phyloP scores from a whole-genome alignment of 148 eudicot genomes.

The Rhododendron simsii region DNA sequence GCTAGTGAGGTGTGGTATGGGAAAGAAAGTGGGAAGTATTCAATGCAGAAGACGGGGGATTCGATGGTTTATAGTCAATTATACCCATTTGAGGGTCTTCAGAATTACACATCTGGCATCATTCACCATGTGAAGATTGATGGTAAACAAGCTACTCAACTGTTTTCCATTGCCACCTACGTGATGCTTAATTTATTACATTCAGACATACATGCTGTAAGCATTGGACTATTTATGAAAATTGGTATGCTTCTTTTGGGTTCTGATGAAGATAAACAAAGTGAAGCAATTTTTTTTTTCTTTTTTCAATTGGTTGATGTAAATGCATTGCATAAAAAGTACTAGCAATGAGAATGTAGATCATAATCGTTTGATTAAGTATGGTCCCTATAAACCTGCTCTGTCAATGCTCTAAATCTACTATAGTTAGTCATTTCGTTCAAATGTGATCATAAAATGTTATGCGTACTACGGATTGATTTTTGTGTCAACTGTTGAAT shows the following conservation, averaged over 20 bases:
- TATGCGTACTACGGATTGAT: not conserved
- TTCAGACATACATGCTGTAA: not conserved
- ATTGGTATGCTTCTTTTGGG: not conserved
- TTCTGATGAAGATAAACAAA: not conserved
- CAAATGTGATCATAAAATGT: not conserved
- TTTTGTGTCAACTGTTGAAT: not conserved
- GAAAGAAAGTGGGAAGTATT: slow-evolving; percentile 56
- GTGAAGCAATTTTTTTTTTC: not conserved
- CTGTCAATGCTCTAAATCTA: not conserved
- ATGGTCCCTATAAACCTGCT: not conserved
- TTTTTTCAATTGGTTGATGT: not conserved
- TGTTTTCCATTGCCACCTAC: not conserved
- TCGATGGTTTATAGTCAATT: slow-evolving; percentile 71
- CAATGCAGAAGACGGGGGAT: slow-evolving; percentile 45
- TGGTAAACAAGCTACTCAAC: slow-evolving; percentile 35
- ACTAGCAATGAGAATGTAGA: not conserved
- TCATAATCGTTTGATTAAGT: not conserved
- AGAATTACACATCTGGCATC: slow-evolving; percentile 89
- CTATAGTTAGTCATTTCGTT: not conserved
- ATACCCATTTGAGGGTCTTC: slow-evolving; percentile 74
- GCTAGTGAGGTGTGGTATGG: slow-evolving; percentile 95
- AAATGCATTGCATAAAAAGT: not conserved
- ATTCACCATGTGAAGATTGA: slow-evolving; percentile 87
- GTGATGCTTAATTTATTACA: no score
- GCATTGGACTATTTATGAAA: not conserved